These are phyloP conservation scores for Leishmania guyanensis DNA, from an alignment of 208 protist species.

Conservation along the genomic window DNA sequence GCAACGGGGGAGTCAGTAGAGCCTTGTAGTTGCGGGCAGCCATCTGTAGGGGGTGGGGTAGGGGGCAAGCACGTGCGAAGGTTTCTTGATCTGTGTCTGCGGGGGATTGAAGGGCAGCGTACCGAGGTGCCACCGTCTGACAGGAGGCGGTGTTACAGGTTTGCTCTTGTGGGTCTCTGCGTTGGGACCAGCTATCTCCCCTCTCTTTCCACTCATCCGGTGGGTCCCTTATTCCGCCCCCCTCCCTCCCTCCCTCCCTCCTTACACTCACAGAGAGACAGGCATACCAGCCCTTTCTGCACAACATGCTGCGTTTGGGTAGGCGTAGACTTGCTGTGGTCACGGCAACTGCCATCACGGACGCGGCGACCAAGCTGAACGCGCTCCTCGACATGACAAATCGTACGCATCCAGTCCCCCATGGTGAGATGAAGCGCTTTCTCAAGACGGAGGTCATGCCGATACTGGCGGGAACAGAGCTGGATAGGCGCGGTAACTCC, in stretches of 20 bases:
- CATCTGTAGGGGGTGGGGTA: too few species aligned
- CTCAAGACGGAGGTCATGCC: conserved; percentile 69
- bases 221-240: neutral
- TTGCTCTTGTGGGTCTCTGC: neutral
- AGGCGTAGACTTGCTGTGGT: conserved; percentile 17
- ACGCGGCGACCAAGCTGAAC: conserved; percentile 57
- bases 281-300: neutral
- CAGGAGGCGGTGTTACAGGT: neutral
- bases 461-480: conserved; percentile 56
- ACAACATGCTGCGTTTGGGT: conserved; percentile 27
- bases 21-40: neutral
- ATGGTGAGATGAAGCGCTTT: conserved; percentile 59
- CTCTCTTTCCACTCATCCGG: neutral
- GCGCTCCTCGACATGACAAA: conserved; percentile 49
- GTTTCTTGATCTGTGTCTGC: neutral
- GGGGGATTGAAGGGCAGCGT: neutral
- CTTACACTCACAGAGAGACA: neutral
- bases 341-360: conserved; percentile 27
- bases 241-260: neutral
- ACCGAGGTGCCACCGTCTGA: neutral
- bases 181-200: neutral
- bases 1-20: neutral
- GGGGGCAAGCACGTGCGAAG: neutral
- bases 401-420: conserved; percentile 24
- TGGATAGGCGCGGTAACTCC: conserved; percentile 63